Evolutionary conservation across 2,329 filamentous ascomycete genomes (phyloP), one percentile per base, ranked within the genome.

Genomic region (Xylariales sp.): DNA sequence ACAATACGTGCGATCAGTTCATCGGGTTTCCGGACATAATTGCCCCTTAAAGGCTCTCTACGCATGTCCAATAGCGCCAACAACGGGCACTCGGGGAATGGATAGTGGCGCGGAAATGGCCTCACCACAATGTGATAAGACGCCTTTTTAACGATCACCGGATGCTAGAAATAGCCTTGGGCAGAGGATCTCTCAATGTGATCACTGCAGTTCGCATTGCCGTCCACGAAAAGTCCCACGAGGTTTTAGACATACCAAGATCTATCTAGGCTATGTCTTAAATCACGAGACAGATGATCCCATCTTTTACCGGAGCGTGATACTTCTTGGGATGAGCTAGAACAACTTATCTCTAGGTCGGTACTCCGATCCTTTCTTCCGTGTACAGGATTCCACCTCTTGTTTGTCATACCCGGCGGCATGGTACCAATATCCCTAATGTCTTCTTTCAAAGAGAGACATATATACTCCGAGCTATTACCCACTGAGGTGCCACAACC

Each of bases 391-490:
- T 65, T 18, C 48, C 41, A 56, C 14, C 10, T 56, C 36, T 30
- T 32, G 30, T 60, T 63, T 60, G 39, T 67, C 55, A 45, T 23
- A 59, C 32, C 49, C 59, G 43, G 49, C 39, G 32, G 30, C 34
- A 49, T 55, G 39, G 46, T 50, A 30, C 32, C 54, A 41, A 14
- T 12, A 41, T 43, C 30, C 59, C 56, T 32, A 36, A 30, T 45
- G 34, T 50, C 36, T 57, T n/a, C 41, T 48, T 39, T 14, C 16
- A 39, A 43, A 41, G 14, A 41, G 56, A 67, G 52, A 56, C 61
- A 61, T 49, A 32, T 62, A 67, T 64, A 55, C 46, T 64, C 64
- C 67, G 67, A 57, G 12, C 32, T 48, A 9, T 39, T 23, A 23
- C 49, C n/a, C 43, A n/a, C 18, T 32, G 4, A 52, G 36, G 56